A percentile compares a stretch with the other conserved stretches of the same genome.
Evolutionary conservation across 2,329 filamentous ascomycete genomes (phyloP).

Genomic region (Elsinoe arachidis): DNA sequence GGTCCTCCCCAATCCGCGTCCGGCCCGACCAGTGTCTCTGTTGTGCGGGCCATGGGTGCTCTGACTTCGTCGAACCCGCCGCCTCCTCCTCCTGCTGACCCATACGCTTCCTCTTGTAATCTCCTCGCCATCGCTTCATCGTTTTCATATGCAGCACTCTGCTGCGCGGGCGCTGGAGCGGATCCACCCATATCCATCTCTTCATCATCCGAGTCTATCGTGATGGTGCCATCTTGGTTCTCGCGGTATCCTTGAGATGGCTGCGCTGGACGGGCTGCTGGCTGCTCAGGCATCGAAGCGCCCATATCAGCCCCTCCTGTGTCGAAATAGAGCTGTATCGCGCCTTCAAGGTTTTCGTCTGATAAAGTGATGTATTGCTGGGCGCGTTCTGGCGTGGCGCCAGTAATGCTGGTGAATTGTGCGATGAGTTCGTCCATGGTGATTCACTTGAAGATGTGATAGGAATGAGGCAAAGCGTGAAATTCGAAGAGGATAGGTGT

Average conservation of each 20-base stretch:
- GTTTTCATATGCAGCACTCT: conserved; percentile 51
- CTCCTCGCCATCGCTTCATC: conserved; percentile 89
- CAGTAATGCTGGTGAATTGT: conserved; percentile 75
- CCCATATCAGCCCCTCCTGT: conserved; percentile 62
- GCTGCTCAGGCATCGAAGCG: conserved; percentile 27
- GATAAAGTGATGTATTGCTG: conserved; percentile 76
- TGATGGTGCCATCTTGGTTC: conserved; percentile 55
- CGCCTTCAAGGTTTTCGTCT: conserved; percentile 75
- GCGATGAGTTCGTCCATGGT: conserved; percentile 52
- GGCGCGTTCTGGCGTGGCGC: conserved; percentile 63
- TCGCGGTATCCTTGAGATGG: conserved; percentile 32
- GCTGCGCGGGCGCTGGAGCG: conserved; percentile 15
- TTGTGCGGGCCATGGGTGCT: conserved; percentile 83
- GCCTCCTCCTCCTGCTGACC: conserved; percentile 35
- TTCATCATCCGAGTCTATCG: conserved; percentile 70
- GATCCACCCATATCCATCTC: conserved; percentile 41
- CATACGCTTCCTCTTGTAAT: conserved; percentile 86
- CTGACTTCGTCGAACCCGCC: conserved; percentile 57
- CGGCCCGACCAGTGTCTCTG: conserved; percentile 81
- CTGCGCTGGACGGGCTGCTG: conserved; percentile 18
- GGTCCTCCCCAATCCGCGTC: conserved; percentile 47
- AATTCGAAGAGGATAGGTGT: neutral
- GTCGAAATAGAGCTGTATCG: conserved; percentile 83
- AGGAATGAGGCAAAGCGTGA: neutral
- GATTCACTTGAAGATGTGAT: neutral